Evolutionary conservation across 192 early-diverging fungal species (phyloP).

Genomic region (Backusella luteola): DNA sequence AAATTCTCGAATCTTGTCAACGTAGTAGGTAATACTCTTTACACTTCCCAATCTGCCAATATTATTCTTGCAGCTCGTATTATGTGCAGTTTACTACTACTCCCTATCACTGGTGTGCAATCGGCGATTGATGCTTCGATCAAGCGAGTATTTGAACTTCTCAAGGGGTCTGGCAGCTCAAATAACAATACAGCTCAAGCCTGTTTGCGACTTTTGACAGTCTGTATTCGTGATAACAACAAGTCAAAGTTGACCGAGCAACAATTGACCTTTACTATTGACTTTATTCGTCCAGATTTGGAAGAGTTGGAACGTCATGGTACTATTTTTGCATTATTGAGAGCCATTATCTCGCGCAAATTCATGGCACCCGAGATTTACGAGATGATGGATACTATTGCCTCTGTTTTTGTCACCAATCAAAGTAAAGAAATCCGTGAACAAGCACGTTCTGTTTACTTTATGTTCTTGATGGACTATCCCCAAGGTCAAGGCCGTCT

Average conservation of each 20-base stretch:
- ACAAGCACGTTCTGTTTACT: conserved; percentile 75
- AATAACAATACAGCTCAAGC: conserved; percentile 71
- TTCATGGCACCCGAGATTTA: conserved; percentile 89
- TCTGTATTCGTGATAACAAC: conserved; percentile 76
- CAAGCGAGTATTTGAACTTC: conserved; percentile 74
- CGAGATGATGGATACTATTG: conserved; percentile 85
- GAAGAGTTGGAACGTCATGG: conserved; percentile 85
- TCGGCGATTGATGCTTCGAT: conserved; percentile 70
- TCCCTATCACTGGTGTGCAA: conserved; percentile 70
- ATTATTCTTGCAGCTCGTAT: conserved; percentile 69
- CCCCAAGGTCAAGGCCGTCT: conserved; percentile 85
- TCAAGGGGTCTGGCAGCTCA: conserved; percentile 60
- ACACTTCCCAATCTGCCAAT: conserved; percentile 75
- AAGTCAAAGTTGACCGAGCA: conserved; percentile 63
- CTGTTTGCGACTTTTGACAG: conserved; percentile 80
- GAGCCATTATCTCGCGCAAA: conserved; percentile 83
- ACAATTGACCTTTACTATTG: conserved; percentile 79
- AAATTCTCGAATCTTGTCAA: conserved; percentile 83
- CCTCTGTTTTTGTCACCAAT: conserved; percentile 83
- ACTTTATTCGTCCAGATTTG: conserved; percentile 82
- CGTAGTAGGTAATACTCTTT: conserved; percentile 78
- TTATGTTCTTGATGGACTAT: conserved; percentile 95
- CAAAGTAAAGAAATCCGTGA: conserved; percentile 79
- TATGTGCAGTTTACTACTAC: conserved; percentile 66
- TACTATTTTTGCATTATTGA: conserved; percentile 83